These are phyloP conservation scores for Daldinia childiae DNA, from an alignment of 495 filamentous ascomycete species.

Conservation along the genomic window DNA sequence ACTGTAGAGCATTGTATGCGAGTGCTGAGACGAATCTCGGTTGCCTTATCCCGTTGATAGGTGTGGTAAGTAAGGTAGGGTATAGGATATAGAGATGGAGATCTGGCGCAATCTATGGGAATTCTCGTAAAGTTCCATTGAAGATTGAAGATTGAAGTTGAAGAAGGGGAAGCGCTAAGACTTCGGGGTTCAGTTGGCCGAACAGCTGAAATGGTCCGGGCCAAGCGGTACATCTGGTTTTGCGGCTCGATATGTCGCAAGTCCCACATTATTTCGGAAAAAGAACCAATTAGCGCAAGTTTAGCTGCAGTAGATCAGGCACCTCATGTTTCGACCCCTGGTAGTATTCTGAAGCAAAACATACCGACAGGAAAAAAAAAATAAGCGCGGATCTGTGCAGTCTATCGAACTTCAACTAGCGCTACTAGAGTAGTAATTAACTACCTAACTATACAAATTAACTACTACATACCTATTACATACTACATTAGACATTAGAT, in stretches of 20 bases:
- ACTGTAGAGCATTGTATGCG: conserved; percentile 6
- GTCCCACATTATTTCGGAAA: conserved; percentile 19
- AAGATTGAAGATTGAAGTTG: conserved; percentile 23
- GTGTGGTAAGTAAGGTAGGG: not conserved
- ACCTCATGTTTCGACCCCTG: conserved; percentile 39
- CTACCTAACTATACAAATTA: too few relatives aligned
- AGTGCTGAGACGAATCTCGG: conserved; percentile 3
- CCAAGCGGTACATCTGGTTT: conserved; percentile 35
- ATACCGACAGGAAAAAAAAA: conserved; percentile 20
- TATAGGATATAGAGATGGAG: conserved; percentile 9
- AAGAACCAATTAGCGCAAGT: conserved; percentile 16
- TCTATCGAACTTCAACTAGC: conserved; percentile 8
- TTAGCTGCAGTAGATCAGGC: conserved; percentile 38
- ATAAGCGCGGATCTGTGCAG: conserved; percentile 44
- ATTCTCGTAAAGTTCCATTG: conserved; percentile 17
- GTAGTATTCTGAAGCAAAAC: conserved; percentile 45
- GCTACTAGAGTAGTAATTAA: conserved; percentile 4
- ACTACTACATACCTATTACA: too few relatives aligned
- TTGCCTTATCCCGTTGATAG: not conserved
- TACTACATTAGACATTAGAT: not conserved
- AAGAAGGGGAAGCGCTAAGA: conserved; percentile 33
- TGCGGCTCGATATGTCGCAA: conserved; percentile 46
- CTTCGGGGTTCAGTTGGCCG: conserved; percentile 37
- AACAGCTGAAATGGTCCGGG: conserved; percentile 26
- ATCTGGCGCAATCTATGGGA: not conserved